phyloP scores from a whole-genome alignment of 768 basidiomycete genomes.

The Pleurotus cornucopiae region DNA sequence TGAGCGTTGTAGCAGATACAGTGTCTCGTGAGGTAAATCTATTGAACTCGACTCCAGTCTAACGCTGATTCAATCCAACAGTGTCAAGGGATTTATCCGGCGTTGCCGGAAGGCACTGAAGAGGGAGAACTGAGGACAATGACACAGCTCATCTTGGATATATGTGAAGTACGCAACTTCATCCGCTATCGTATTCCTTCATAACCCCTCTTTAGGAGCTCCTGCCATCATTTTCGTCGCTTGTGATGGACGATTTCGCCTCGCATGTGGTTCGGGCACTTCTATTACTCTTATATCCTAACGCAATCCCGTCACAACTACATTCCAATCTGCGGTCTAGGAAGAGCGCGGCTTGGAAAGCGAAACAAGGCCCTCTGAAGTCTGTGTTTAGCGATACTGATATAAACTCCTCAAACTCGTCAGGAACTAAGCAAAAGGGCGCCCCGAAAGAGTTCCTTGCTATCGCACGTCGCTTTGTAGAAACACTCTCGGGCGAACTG shows the following conservation, averaged over 20 bases:
- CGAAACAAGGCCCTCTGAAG: constrained; percentile 74
- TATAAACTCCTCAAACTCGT: constrained; percentile 21
- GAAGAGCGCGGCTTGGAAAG: constrained; percentile 79
- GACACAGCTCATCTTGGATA: constrained; percentile 58
- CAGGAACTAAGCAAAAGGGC: constrained; percentile 18
- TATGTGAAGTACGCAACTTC: constrained; percentile 49
- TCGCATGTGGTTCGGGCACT: constrained; percentile 87
- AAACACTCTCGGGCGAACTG: constrained; percentile 45
- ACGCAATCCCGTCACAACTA: constrained; percentile 27
- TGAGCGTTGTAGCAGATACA: constrained; percentile 62
- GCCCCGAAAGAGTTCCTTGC: constrained; percentile 47
- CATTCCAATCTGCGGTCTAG: constrained; percentile 65
- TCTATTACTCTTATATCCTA: constrained; percentile 71
- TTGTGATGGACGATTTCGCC: constrained; percentile 83
- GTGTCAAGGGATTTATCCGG: constrained; percentile 52
- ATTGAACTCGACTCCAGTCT: not conserved
- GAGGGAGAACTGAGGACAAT: constrained; percentile 66
- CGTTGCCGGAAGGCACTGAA: constrained; percentile 39
- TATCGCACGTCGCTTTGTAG: constrained; percentile 44
- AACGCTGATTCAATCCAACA: constrained; percentile 19
- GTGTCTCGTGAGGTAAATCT: constrained; percentile 61
- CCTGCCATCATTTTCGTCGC: constrained; percentile 50
- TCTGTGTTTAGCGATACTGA: constrained; percentile 61
- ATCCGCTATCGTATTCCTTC: constrained; percentile 7
- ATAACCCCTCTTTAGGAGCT: constrained; percentile 53